Evolutionary conservation across 305 asterid genomes (phyloP), one percentile per base, ranked within the genome.

Genomic region (Andrographis paniculata): DNA sequence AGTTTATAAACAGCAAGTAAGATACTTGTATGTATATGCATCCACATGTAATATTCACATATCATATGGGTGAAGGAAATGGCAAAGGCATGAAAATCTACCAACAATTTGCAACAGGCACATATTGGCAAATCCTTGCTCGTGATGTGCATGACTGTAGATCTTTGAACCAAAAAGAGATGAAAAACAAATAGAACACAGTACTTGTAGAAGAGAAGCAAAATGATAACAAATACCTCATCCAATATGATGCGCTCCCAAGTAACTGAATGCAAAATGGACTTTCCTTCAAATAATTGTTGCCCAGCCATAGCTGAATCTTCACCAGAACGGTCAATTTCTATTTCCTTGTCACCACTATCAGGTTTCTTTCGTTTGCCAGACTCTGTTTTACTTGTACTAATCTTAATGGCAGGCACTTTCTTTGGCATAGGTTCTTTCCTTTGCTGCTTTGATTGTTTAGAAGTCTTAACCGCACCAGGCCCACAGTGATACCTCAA

Each of bases 201-300:
- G 44, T n/a, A 31, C 40, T 36, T 27, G 20, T 40, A 21, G 17
- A 51, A 52, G 31, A 15, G 44, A 23, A 55, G 57, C 41, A 10
- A 1, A 33, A 33, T 13, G 11, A 33, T 11, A 11, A 10, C 38
- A 1, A 56, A 65, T 50, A 89, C 95, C 84, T 89, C 98, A 67
- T 89, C 98, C 75, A 89, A 67, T 52, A 89, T 67, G 50, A 89
- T 59, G 15, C 98, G 94, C 48, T 85, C 70, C 98, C 98, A 89
- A 36, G 61, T 63, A 64, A 82, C 72, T 19, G 79, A 74, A 66
- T 89, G 95, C 71, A 89, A 71, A 63, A 78, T 55, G 58, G 95
- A 80, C 63, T 68, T 76, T 45, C 63, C 70, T 37, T 33, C 36
- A 40, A 79, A 48, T 13, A 70, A 48, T 41, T 62, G 14, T 31